These are phyloP conservation scores for Cicer arietinum DNA, from an alignment of 306 rosid species.

Conservation along the genomic window DNA sequence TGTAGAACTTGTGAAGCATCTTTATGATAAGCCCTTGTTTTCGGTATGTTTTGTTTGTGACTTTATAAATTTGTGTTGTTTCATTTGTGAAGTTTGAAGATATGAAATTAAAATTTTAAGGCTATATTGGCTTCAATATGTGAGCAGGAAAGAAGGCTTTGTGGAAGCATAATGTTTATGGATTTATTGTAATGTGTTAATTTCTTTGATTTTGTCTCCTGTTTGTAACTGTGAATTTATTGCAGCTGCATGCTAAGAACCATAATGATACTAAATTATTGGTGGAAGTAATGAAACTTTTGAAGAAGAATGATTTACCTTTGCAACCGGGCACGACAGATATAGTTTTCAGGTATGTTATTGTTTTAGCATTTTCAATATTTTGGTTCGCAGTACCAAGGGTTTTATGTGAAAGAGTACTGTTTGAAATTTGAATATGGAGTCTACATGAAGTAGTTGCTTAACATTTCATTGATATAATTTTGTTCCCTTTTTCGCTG, in stretches of 20 bases:
- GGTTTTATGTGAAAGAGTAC: not conserved
- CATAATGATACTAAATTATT: constrained; percentile 69
- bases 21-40: constrained; percentile 71
- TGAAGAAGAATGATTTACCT: constrained; percentile 73
- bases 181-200: constrained; percentile 44
- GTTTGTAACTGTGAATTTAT: constrained; percentile 34
- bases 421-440: too few relatives aligned
- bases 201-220: constrained; percentile 32
- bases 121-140: constrained; percentile 29
- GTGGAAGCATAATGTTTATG: constrained; percentile 90
- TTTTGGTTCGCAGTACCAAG: constrained; percentile 32
- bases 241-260: constrained; percentile 71
- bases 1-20: constrained; percentile 80
- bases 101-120: constrained; percentile 29
- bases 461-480: too few relatives aligned
- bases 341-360: constrained; percentile 80
- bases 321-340: constrained; percentile 97
- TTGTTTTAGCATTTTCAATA: not conserved
- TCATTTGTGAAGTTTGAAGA: not conserved
- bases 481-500: too few relatives aligned
- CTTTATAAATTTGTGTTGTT: constrained; percentile 13
- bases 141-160: constrained; percentile 80
- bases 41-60: constrained; percentile 57
- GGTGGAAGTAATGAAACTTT: constrained; percentile 78
- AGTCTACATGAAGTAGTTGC: too few relatives aligned